Evolutionary conservation across 768 basidiomycete genomes (phyloP).

Genomic region (Asterophora parasitica): DNA sequence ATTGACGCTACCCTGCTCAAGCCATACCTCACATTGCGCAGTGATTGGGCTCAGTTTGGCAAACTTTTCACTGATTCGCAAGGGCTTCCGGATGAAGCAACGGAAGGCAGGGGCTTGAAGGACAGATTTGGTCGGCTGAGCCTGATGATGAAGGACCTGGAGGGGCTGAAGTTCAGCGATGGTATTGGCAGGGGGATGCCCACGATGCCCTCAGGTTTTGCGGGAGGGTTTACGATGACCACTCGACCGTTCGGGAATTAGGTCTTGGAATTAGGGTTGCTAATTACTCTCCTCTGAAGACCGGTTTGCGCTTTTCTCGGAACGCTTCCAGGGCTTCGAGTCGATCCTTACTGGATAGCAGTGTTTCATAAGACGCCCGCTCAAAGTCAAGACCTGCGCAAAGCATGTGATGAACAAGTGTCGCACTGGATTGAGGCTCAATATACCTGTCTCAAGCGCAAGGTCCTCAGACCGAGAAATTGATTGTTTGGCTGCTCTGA

Average conservation of each 20-base stretch:
- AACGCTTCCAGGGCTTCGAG: conserved; percentile 84
- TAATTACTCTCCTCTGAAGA: conserved; percentile 75
- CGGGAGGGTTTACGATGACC: conserved; percentile 47
- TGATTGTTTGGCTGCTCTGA: conserved; percentile 84
- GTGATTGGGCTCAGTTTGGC: conserved; percentile 87
- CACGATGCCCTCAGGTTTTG: conserved; percentile 47
- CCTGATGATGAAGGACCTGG: conserved; percentile 85
- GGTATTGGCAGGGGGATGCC: conserved; percentile 57
- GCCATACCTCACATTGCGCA: conserved; percentile 86
- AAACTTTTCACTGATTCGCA: conserved; percentile 68
- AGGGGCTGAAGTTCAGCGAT: conserved; percentile 58
- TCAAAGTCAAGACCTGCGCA: conserved; percentile 84
- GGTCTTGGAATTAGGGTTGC: conserved; percentile 14
- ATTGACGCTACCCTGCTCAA: conserved; percentile 84
- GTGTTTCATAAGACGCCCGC: conserved; percentile 74
- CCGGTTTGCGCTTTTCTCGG: conserved; percentile 72
- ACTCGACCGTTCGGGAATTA: conserved; percentile 39
- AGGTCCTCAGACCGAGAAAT: conserved; percentile 79
- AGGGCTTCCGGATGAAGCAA: conserved; percentile 36
- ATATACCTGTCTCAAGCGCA: conserved; percentile 70
- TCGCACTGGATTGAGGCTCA: neutral
- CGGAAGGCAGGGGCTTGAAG: conserved; percentile 45
- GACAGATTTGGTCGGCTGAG: conserved; percentile 71
- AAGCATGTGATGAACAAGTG: neutral
- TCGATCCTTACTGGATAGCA: conserved; percentile 73